Evolutionary conservation across 2,329 filamentous ascomycete species (phyloP).

Genomic region (Cordyceps farinosa): DNA sequence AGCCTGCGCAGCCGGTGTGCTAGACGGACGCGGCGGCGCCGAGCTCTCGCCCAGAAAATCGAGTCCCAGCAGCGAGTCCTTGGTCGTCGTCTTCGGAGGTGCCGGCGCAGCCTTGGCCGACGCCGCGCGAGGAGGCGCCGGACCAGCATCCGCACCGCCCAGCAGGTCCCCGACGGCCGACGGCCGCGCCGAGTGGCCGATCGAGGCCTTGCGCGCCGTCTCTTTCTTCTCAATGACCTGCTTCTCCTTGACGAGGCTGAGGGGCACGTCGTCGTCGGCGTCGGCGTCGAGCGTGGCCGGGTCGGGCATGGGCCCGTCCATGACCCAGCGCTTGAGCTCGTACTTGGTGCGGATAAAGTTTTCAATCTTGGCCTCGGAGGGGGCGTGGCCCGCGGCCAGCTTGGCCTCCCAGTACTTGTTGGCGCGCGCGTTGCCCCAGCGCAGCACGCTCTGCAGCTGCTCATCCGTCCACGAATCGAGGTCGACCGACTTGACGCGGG

Average conservation of each 20-base stretch:
- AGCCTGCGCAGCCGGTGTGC: slow-evolving; percentile 63
- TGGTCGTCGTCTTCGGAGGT: slow-evolving; percentile 65
- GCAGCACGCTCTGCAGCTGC: slow-evolving; percentile 87
- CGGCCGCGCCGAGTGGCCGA: slow-evolving; percentile 38
- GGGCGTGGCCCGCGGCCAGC: slow-evolving; percentile 82
- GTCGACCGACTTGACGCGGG: slow-evolving; percentile 95
- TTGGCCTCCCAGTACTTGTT: slow-evolving; percentile 99
- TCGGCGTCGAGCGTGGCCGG: slow-evolving; percentile 81
- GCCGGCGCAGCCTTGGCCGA: slow-evolving; percentile 50
- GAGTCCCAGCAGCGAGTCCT: slow-evolving; percentile 86
- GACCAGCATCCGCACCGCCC: slow-evolving; percentile 60
- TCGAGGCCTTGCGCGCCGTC: slow-evolving; percentile 53
- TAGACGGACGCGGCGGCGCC: slow-evolving; percentile 75
- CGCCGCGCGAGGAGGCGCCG: slow-evolving; percentile 62
- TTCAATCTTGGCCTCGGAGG: slow-evolving; percentile 97
- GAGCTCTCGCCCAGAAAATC: slow-evolving; percentile 82
- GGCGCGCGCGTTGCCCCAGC: slow-evolving; percentile 92
- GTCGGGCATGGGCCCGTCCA: slow-evolving; percentile 93
- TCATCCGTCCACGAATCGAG: slow-evolving; percentile 98
- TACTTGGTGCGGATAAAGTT: slow-evolving; percentile 99
- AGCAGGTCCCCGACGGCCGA: slow-evolving; percentile 73
- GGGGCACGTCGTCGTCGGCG: slow-evolving; percentile 76
- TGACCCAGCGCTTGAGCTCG: slow-evolving; percentile 98
- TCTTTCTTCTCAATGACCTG: slow-evolving; percentile 59
- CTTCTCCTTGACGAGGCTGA: slow-evolving; percentile 63